These are phyloP conservation scores for Entomortierella parvispora DNA, from an alignment of 192 early-diverging fungal genomes.

Conservation along the genomic window DNA sequence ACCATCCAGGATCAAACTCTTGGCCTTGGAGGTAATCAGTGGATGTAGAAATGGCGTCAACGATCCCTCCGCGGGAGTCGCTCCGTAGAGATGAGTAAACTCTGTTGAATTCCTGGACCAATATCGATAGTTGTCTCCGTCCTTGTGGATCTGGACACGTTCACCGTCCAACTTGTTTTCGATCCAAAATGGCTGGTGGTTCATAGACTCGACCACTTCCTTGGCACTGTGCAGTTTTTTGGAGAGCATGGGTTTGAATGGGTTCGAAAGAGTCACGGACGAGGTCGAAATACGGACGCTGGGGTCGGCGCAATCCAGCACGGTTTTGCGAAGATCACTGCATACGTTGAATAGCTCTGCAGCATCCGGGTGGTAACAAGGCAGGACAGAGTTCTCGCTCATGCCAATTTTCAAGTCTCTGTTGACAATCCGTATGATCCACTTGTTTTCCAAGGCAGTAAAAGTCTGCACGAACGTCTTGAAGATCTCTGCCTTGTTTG, in stretches of 20 bases:
- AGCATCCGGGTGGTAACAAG: constrained; percentile 76
- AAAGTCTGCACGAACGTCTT: constrained; percentile 63
- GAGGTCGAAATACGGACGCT: constrained; percentile 35
- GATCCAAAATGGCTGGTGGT: constrained; percentile 69
- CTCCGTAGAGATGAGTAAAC: constrained; percentile 78
- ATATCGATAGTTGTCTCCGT: constrained; percentile 57
- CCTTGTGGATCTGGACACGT: constrained; percentile 75
- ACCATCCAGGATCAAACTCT: constrained; percentile 82
- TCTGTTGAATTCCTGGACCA: constrained; percentile 74
- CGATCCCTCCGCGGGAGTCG: constrained; percentile 59
- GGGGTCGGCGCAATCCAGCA: constrained; percentile 64
- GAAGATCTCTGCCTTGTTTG: constrained; percentile 59
- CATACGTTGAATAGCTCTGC: constrained; percentile 72
- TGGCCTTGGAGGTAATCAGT: constrained; percentile 56
- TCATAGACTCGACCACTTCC: constrained; percentile 58
- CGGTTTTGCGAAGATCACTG: constrained; percentile 68
- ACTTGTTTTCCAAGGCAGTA: constrained; percentile 76
- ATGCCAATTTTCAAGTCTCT: constrained; percentile 82
- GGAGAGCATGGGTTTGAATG: constrained; percentile 78
- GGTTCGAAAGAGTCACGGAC: constrained; percentile 63
- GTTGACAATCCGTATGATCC: constrained; percentile 80
- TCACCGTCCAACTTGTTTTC: constrained; percentile 90
- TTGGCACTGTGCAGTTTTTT: constrained; percentile 59
- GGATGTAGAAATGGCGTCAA: constrained; percentile 66
- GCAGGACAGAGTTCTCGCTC: constrained; percentile 74